A percentile compares a stretch with the other conserved stretches of the same genome.
Evolutionary conservation across 176 grass and related monocot genomes (phyloP).

Genomic region (Saccharum spontaneum): DNA sequence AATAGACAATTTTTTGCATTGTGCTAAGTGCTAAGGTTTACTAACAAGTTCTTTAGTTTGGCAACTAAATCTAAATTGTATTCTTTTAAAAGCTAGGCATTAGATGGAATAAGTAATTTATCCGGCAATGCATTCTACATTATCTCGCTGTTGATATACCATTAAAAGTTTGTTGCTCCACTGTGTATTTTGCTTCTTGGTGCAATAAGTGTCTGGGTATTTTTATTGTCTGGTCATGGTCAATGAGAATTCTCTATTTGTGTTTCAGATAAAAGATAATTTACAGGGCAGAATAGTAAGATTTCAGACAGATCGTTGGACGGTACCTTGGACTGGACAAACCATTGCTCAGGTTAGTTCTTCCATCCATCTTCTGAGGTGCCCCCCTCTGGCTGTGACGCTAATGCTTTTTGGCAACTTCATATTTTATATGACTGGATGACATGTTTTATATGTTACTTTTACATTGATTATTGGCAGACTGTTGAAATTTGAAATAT

Average conservation of each 20-base stretch:
- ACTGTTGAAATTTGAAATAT: not conserved
- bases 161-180: constrained; percentile 3
- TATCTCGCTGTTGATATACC: not conserved
- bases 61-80: not conserved
- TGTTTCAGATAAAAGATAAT: constrained; percentile 51
- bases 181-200: not conserved
- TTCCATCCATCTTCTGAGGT: constrained; percentile 12
- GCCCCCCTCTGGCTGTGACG: not conserved
- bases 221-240: constrained; percentile 13
- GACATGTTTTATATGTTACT: not conserved
- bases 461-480: not conserved
- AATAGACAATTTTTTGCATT: not conserved
- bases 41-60: not conserved
- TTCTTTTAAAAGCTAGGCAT: not conserved
- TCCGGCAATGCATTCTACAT: not conserved
- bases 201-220: not conserved
- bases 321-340: constrained; percentile 78
- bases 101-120: not conserved
- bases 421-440: not conserved
- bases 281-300: constrained; percentile 36
- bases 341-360: constrained; percentile 76
- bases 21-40: not conserved
- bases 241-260: constrained; percentile 18
- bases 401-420: not conserved
- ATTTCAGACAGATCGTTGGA: constrained; percentile 56